Conservation (phyloP, 1,139 yeast genomes). For the Suhomyces bolitotheri region DNA sequence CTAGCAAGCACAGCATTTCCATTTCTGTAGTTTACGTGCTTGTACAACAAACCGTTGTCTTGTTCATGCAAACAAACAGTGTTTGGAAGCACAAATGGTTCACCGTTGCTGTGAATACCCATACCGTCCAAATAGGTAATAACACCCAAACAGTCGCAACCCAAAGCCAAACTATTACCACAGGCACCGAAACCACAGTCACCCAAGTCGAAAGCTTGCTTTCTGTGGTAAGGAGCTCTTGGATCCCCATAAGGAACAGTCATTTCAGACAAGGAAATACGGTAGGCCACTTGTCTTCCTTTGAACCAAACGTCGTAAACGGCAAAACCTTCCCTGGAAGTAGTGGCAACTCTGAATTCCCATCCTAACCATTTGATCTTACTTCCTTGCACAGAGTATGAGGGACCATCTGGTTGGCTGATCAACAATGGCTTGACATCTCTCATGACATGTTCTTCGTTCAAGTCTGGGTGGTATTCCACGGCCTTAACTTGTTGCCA, state of each 20-base stretch:
- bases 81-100: conserved; percentile 64
- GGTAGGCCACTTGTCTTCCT: conserved; percentile 79
- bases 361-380: conserved; percentile 86
- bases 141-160: conserved; percentile 89
- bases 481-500: conserved; percentile 63
- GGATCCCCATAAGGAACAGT: conserved; percentile 93
- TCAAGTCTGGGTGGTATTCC: conserved; percentile 75
- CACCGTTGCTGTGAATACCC: conserved; percentile 62
- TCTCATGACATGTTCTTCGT: conserved; percentile 52
- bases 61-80: conserved; percentile 90
- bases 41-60: conserved; percentile 76
- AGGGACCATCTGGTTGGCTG: conserved; percentile 84
- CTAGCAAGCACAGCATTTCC: conserved; percentile 73
- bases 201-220: conserved; percentile 90
- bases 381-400: conserved; percentile 63
- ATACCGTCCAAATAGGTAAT: conserved; percentile 76
- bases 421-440: conserved; percentile 77
- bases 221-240: conserved; percentile 86
- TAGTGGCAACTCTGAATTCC: conserved; percentile 77
- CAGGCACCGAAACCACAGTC: conserved; percentile 86
- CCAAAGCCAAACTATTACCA: conserved; percentile 73
- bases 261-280: conserved; percentile 83
- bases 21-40: conserved; percentile 85
- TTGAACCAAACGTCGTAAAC: conserved; percentile 75
- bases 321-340: conserved; percentile 83